These are phyloP conservation scores for Eucalyptus sideroxylon DNA, from an alignment of 345 rosid species.

Conservation along the genomic window DNA sequence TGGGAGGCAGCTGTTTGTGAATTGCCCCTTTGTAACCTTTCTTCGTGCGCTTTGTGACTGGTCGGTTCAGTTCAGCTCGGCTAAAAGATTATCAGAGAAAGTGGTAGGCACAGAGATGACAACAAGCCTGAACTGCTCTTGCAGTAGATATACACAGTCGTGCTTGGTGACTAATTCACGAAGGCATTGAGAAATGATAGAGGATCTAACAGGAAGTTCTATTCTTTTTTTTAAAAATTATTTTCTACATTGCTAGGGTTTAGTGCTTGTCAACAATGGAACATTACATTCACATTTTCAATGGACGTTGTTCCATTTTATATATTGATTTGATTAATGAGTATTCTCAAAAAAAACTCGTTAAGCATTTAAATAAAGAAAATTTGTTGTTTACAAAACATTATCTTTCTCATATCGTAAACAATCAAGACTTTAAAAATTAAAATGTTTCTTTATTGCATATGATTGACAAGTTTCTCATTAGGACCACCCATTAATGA, in stretches of 20 bases:
- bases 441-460: neutral
- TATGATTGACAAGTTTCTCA: neutral
- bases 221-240: neutral
- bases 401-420: neutral
- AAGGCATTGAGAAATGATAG: neutral
- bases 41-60: neutral
- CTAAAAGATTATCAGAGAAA: neutral
- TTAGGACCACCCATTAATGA: neutral
- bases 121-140: neutral
- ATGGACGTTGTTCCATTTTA: neutral
- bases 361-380: neutral
- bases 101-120: neutral
- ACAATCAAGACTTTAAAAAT: neutral
- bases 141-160: neutral
- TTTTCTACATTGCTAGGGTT: neutral
- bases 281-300: neutral
- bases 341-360: neutral
- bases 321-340: neutral
- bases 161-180: neutral
- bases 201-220: neutral
- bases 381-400: neutral
- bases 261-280: neutral
- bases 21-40: neutral
- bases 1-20: neutral
- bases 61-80: neutral